Evolutionary conservation across 108 stramenopile genomes (phyloP).

Genomic region (Cyclotella cryptica): DNA sequence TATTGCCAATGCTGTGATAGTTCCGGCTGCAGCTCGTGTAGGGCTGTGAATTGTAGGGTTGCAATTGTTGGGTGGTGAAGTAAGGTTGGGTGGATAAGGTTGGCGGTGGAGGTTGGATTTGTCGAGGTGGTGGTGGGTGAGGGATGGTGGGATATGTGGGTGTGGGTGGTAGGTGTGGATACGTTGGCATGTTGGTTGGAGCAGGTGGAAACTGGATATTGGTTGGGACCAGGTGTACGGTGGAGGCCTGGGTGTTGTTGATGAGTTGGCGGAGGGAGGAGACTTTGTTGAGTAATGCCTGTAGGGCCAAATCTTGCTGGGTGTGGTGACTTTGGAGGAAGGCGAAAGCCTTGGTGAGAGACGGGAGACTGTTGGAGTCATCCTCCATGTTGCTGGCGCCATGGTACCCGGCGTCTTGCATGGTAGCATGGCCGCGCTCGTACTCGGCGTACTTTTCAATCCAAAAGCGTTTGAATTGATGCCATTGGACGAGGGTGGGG

Average conservation of each 20-base stretch:
- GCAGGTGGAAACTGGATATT: too few relatives aligned
- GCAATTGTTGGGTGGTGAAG: background rate
- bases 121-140: too few relatives aligned
- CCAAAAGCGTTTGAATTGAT: background rate
- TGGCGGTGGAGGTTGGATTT: background rate
- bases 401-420: background rate
- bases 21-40: background rate
- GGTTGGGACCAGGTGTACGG: too few relatives aligned
- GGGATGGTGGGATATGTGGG: too few relatives aligned
- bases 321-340: background rate
- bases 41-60: background rate
- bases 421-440: background rate
- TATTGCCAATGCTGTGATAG: background rate
- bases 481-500: background rate
- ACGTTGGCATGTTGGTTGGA: too few relatives aligned
- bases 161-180: too few relatives aligned
- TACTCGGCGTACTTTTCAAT: constrained; percentile 2
- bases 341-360: background rate
- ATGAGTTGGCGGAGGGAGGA: too few relatives aligned
- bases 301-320: background rate
- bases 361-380: background rate
- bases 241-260: too few relatives aligned
- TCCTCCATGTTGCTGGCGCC: background rate
- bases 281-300: background rate
- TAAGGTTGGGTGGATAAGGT: background rate